These are phyloP conservation scores for Sphagnurus paluster DNA, from an alignment of 1,284 basidiomycete genomes.

Conservation along the genomic window DNA sequence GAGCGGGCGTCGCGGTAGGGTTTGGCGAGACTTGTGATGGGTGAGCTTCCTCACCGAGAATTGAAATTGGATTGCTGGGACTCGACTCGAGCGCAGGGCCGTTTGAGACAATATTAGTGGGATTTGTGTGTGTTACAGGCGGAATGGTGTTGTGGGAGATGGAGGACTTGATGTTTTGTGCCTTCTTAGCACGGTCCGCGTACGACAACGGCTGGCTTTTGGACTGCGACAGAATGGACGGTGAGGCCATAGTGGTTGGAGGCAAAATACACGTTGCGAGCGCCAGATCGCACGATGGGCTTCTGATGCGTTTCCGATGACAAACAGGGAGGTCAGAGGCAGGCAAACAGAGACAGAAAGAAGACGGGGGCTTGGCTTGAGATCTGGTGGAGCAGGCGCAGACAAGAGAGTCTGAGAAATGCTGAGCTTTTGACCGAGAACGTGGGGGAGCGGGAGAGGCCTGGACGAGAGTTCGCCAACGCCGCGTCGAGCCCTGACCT, in stretches of 20 bases:
- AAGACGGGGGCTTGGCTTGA: neutral
- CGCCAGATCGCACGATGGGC: conserved; percentile 11
- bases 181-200: conserved; percentile 59
- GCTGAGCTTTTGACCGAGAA: neutral
- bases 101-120: neutral
- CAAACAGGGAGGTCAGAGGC: neutral
- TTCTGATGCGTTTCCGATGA: conserved; percentile 14
- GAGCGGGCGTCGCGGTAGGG: neutral
- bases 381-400: neutral
- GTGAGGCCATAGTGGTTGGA: conserved; percentile 22
- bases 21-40: conserved; percentile 3
- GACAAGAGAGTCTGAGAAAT: neutral
- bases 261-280: conserved; percentile 9
- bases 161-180: conserved; percentile 28
- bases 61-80: neutral
- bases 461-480: neutral
- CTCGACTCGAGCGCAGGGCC: conserved; percentile 8
- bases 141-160: conserved; percentile 17
- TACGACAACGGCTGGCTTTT: conserved; percentile 45
- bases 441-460: neutral
- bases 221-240: conserved; percentile 19
- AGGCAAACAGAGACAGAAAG: neutral
- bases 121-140: conserved; percentile 6
- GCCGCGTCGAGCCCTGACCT: neutral
- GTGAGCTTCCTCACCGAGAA: neutral